These are phyloP conservation scores for Garcia nutans DNA, from an alignment of 345 rosid species.

Conservation along the genomic window DNA sequence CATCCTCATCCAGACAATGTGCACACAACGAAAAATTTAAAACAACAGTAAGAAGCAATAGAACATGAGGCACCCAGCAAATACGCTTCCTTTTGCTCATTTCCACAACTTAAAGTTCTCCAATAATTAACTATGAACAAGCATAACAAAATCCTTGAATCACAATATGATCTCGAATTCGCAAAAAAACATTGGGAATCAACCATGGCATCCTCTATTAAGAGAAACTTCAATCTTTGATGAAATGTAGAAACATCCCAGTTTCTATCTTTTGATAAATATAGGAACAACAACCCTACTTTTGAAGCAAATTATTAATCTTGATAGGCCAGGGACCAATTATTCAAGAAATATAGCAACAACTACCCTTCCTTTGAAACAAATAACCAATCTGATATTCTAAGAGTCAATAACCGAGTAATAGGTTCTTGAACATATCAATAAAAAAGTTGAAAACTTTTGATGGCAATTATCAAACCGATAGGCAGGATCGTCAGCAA, in stretches of 20 bases:
- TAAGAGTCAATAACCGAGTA: slow-evolving; percentile 7
- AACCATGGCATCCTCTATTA: slow-evolving; percentile 33
- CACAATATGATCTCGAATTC: slow-evolving; percentile 5
- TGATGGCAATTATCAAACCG: too few species aligned
- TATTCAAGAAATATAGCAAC: too few species aligned
- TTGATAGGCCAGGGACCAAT: too few species aligned
- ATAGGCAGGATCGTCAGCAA: slow-evolving; percentile 3
- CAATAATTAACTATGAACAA: slow-evolving; percentile 13
- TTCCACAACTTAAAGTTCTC: slow-evolving; percentile 24
- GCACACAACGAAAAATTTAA: slow-evolving; percentile 32
- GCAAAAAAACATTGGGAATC: slow-evolving; percentile 14
- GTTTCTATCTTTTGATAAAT: too few species aligned
- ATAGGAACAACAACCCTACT: not conserved
- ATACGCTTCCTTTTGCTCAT: slow-evolving; percentile 35
- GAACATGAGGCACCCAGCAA: slow-evolving; percentile 29
- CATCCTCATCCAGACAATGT: slow-evolving; percentile 50
- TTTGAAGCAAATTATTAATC: slow-evolving; percentile 18
- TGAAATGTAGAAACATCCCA: not conserved
- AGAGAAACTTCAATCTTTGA: slow-evolving; percentile 12
- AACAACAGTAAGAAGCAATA: slow-evolving; percentile 34
- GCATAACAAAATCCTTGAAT: slow-evolving; percentile 18
- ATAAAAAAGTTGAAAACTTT: slow-evolving; percentile 3
- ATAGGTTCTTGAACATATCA: slow-evolving; percentile 4
- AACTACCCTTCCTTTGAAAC: too few species aligned
- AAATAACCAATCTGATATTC: too few species aligned